Evolutionary conservation across 176 grass and related monocot genomes (phyloP).

Genomic region (maize (Zea mays)): DNA sequence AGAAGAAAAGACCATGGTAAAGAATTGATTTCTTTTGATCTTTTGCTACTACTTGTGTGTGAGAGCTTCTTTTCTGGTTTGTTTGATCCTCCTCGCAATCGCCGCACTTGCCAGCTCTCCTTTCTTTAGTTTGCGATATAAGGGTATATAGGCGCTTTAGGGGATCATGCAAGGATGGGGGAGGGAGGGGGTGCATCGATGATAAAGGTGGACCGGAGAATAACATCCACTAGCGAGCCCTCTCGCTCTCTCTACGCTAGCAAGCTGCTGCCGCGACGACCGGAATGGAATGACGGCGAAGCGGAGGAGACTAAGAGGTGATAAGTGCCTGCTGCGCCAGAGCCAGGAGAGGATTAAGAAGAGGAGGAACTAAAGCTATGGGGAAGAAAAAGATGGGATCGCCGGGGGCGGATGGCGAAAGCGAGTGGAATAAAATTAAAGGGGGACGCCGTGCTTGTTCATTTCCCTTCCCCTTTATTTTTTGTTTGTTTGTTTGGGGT

Average conservation of each 20-base stretch:
- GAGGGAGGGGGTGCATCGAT: slow-evolving; percentile 14
- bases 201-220: slow-evolving; percentile 59
- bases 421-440: slow-evolving; percentile 66
- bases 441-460: slow-evolving; percentile 6
- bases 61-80: slow-evolving; percentile 42
- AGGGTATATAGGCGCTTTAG: slow-evolving; percentile 62
- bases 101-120: neutral
- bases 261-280: neutral
- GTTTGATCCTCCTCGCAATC: slow-evolving; percentile 36
- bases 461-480: slow-evolving; percentile 13
- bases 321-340: neutral
- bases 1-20: slow-evolving; percentile 93
- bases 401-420: slow-evolving; percentile 20
- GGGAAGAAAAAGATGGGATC: slow-evolving; percentile 28
- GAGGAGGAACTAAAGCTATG: slow-evolving; percentile 8
- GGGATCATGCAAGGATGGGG: slow-evolving; percentile 48
- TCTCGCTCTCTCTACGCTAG: too few relatives aligned
- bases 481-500: neutral
- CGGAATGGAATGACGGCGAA: slow-evolving; percentile 32
- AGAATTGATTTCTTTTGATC: slow-evolving; percentile 61
- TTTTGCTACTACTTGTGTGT: slow-evolving; percentile 55
- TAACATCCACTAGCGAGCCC: slow-evolving; percentile 49
- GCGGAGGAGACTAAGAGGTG: neutral
- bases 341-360: neutral
- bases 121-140: slow-evolving; percentile 36